Percentiles rank a stretch among this genome's conserved stretches.
Evolutionary conservation across 2,329 filamentous ascomycete species (phyloP).

Genomic region (Penicillium sp.): DNA sequence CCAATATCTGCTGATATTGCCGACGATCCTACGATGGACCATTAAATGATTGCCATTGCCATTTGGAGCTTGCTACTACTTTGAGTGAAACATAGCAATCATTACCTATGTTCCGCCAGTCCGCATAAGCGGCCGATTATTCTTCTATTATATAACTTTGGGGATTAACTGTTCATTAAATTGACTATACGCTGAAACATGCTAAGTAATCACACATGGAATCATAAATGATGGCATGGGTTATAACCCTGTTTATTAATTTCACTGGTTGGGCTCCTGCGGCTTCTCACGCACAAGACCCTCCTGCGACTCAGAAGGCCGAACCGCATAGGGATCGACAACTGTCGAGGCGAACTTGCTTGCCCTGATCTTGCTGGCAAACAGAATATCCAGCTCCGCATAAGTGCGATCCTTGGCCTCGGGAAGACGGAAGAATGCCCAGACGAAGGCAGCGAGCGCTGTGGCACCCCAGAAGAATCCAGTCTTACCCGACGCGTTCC

Average conservation of each 20-base stretch:
- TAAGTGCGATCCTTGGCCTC: slow-evolving; percentile 40
- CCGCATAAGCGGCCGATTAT: neutral
- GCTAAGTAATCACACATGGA: neutral
- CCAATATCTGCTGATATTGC: neutral
- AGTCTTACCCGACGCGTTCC: slow-evolving; percentile 40
- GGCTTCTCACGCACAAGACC: slow-evolving; percentile 11
- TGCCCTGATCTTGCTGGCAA: slow-evolving; percentile 37
- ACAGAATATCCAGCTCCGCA: slow-evolving; percentile 43
- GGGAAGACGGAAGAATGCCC: slow-evolving; percentile 40
- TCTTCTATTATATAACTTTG: neutral
- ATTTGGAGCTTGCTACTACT: neutral
- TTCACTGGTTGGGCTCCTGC: slow-evolving; percentile 11
- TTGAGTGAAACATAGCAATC: neutral
- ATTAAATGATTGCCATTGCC: no score
- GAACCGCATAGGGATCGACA: slow-evolving; percentile 18
- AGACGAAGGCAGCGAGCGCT: slow-evolving; percentile 28
- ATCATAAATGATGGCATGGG: neutral
- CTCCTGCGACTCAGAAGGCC: slow-evolving; percentile 14
- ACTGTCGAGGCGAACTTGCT: slow-evolving; percentile 30
- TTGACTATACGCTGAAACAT: neutral
- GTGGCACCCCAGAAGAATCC: slow-evolving; percentile 43
- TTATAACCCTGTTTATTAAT: neutral
- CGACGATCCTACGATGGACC: neutral
- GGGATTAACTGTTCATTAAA: neutral
- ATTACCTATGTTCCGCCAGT: neutral